phyloP scores from a whole-genome alignment of 2,329 filamentous ascomycete genomes.

The Trichoderma citrinoviride region DNA sequence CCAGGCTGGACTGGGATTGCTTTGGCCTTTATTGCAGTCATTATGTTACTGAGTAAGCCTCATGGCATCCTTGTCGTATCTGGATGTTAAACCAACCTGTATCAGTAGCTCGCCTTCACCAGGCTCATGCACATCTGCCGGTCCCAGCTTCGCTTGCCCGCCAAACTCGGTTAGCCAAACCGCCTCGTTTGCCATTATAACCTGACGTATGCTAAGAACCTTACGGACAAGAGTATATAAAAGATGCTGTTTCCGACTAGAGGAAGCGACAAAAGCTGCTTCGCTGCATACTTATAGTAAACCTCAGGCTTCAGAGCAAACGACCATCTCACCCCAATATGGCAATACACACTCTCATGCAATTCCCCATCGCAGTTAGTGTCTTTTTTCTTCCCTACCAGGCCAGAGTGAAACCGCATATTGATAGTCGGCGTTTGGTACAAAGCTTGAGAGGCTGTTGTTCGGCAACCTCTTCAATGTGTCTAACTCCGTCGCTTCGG shows the following conservation, averaged over 20 bases:
- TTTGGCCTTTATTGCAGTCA: background rate
- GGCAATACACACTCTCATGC: too few species aligned
- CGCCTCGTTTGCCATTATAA: conserved; percentile 5
- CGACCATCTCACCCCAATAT: too few species aligned
- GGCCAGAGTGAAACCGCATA: background rate
- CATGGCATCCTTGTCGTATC: too few species aligned
- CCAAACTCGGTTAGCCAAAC: background rate
- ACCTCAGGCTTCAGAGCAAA: too few species aligned
- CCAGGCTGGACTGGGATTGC: conserved; percentile 13
- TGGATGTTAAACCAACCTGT: background rate
- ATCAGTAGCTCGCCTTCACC: conserved; percentile 10
- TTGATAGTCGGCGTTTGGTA: background rate
- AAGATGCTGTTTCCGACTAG: too few species aligned
- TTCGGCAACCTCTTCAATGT: background rate
- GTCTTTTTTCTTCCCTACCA: conserved; percentile 3
- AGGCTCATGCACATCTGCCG: background rate
- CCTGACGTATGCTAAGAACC: too few species aligned
- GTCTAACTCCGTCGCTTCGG: conserved; percentile 7
- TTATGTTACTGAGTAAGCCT: too few species aligned
- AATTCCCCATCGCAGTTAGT: too few species aligned
- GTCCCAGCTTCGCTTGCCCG: background rate
- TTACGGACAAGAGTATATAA: too few species aligned
- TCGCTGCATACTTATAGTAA: too few species aligned
- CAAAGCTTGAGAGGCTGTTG: background rate
- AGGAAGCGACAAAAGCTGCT: too few species aligned